Evolutionary conservation across 306 rosid species (phyloP), one percentile per base, ranked within the genome.

Genomic region (Citrullus mucosospermus): DNA sequence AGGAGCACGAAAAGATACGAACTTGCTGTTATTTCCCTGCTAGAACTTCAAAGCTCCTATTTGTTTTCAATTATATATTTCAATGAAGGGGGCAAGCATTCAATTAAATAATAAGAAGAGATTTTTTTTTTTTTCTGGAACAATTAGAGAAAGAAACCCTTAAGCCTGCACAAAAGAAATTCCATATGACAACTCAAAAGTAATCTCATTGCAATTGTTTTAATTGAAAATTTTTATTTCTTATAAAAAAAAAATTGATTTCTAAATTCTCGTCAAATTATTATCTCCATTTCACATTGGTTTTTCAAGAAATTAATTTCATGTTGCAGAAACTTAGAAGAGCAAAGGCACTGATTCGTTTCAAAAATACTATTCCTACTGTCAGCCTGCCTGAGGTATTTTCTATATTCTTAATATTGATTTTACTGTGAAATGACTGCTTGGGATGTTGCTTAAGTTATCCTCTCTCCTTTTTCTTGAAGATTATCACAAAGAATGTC

Each of bases 301-400:
- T 72, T 50, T 72, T 72, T 25, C 43, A 25, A 15, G 22, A 32
- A 50, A 48, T 48, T 16, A 30, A 48, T 83, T 78, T 83, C 55
- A 50, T 84, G 61, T 72, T 89, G 83, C 90, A 95, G 98, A 89
- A 86, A 79, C 93, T 88, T 60, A 89, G 88, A 85, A 87, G 96
- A 85, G 98, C 92, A 44, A 90, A 87, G 87, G 97, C 97, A 71
- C 32, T 95, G 84, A 65, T 85, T 75, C 87, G 88, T 80, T 92
- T 95, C 85, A 86, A 84, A 78, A 91, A 87, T 78, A 87, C 83
- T 76, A 81, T 87, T 79, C 82, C 67, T 66, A 32, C 58, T n/a
- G 79, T 78, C 89, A 80, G 79, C 78, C 83, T 89, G 50, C 84
- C 96, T 20, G 97, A 91, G 97, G 98, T 95, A 82, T 80, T 77